Conservation (phyloP, 805 yeast genomes). For the Vanderwaltozyma polyspora region DNA sequence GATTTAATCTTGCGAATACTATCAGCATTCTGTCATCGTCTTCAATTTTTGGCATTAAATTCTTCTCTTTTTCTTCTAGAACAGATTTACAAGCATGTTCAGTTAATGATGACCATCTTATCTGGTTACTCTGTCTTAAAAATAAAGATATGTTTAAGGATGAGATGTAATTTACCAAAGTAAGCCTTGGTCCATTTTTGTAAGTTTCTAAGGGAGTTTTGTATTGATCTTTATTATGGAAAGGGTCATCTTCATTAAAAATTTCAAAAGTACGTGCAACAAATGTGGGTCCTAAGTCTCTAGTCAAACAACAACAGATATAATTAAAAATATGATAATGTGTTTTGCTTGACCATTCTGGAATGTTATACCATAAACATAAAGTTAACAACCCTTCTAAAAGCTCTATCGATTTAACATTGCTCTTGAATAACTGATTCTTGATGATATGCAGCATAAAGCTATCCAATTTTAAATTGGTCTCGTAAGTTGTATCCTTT, state of each 20-base stretch:
- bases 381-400: constrained; percentile 50
- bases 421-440: constrained; percentile 54
- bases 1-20: constrained; percentile 46
- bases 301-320: constrained; percentile 55
- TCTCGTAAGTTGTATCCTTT: constrained; percentile 27
- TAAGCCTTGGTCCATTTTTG: constrained; percentile 16
- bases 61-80: not conserved
- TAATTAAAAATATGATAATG: constrained; percentile 61
- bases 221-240: constrained; percentile 8
- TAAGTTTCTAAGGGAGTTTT: constrained; percentile 15
- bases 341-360: constrained; percentile 71
- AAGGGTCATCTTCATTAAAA: constrained; percentile 15
- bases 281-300: constrained; percentile 62
- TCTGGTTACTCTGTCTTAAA: constrained; percentile 49
- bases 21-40: constrained; percentile 40
- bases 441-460: constrained; percentile 40
- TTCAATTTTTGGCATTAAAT: constrained; percentile 3
- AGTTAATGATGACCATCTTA: constrained; percentile 41
- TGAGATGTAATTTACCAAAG: constrained; percentile 45
- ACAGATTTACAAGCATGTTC: constrained; percentile 13
- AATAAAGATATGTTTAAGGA: constrained; percentile 56
- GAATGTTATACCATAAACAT: constrained; percentile 72
- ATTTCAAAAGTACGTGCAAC: constrained; percentile 33
- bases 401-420: constrained; percentile 59
- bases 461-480: constrained; percentile 39